Base-by-base conservation (phyloP, 768 basidiomycete genomes). In the Clitopilus hobsonii region DNA sequence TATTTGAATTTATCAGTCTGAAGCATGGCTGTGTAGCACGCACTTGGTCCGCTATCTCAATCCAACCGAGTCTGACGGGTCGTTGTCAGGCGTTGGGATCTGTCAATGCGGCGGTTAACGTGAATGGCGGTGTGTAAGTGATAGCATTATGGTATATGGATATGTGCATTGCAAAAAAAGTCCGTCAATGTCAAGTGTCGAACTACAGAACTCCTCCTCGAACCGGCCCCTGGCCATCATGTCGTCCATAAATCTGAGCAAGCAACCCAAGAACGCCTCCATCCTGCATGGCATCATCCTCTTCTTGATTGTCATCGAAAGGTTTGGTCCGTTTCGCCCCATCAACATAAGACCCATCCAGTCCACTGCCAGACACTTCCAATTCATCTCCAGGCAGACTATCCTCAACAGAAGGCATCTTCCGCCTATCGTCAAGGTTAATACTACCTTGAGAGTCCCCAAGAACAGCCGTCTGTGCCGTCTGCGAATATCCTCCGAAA, bases 211-310 rank as follows among this genome's bases (percentile, higher is more conserved):
- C 74, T 45, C 78, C 73, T 45, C 41, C 41, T 23, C 41, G 74
- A 70, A 53, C 77, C 76, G 54, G 76, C 22, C 41, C 41, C 22
- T 20, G n/a, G 10, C 41, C 78, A 48, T 83, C 82, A 57, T 73
- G 76, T 61, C 80, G 75, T 47, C 80, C 84, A 69, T 95, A 93
- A 51, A 97, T 94, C 74, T 95, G 88, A 38, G 91, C 88, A 62
- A 97, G 66, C 58, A 97, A 65, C 20, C 90, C 91, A 58, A 96
- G 71, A 59, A 97, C 86, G 16, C 94, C 94, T 0, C 82, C 90
- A 69, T 94, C 91, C 63, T 83, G 83, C 58, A 89, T 63, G 18
- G 70, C 75, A 23, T 87, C 86, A 4, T 86, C 89, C 45, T 86
- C 78, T 14, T 83, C 72, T 8, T 80, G 81, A 20, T 70, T 82